Conservation (phyloP, 1,284 basidiomycete species). For the Thecaphora frezii region DNA sequence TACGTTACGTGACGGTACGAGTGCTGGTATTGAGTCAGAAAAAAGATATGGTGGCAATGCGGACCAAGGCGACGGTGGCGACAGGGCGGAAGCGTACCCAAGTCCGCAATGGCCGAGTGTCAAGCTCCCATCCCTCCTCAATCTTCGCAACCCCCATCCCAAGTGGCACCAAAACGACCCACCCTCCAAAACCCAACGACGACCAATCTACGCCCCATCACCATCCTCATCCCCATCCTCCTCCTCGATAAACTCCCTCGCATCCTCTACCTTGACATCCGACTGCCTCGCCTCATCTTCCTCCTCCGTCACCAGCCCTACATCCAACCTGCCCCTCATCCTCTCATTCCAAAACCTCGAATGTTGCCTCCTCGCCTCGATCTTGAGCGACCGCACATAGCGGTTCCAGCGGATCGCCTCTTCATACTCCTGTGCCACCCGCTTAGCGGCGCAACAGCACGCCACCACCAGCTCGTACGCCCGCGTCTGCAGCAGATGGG, state of each 20-base stretch:
- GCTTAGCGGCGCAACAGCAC: conserved; percentile 19
- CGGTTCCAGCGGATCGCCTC: conserved; percentile 36
- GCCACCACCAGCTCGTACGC: conserved; percentile 11
- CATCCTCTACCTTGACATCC: conserved; percentile 21
- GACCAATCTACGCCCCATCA: no score
- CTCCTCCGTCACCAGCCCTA: conserved; percentile 22
- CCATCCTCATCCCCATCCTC: no score
- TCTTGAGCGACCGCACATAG: conserved; percentile 21
- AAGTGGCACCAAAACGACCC: no score
- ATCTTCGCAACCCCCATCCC: no score
- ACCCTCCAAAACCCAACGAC: no score
- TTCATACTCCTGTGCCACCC: conserved; percentile 28
- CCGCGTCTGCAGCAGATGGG: conserved; percentile 14
- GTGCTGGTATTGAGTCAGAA: no score
- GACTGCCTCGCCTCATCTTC: conserved; percentile 34
- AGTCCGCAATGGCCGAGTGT: no score
- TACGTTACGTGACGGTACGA: no score
- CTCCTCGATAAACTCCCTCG: conserved; percentile 26
- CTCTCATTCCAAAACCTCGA: conserved; percentile 20
- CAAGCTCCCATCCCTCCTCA: no score
- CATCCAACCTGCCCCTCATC: conserved; percentile 16
- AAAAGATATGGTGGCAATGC: no score
- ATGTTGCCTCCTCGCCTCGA: conserved; percentile 13
- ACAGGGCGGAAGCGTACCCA: no score
- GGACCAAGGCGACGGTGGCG: no score